Evolutionary conservation across 192 early-diverging fungal genomes (phyloP).

Genomic region (Coemansia biformis): DNA sequence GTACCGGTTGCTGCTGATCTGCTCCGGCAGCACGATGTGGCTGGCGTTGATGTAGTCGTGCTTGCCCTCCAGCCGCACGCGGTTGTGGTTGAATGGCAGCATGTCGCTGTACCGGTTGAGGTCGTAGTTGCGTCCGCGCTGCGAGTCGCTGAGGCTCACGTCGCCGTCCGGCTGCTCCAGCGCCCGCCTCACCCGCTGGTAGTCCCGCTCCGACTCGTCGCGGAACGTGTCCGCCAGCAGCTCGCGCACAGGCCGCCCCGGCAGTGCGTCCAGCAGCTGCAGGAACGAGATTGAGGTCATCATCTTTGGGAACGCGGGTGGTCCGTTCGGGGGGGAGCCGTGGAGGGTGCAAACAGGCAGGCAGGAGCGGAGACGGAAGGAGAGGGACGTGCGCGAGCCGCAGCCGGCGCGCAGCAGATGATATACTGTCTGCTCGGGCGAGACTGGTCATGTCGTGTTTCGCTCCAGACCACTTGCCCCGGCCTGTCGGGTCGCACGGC

Average conservation of each 20-base stretch:
- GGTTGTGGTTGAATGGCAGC: conserved; percentile 73
- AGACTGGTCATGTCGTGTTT: too few species aligned
- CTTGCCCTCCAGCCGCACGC: conserved; percentile 54
- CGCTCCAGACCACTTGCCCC: too few species aligned
- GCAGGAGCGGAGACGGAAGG: too few species aligned
- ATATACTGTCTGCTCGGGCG: too few species aligned
- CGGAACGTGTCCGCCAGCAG: conserved; percentile 13
- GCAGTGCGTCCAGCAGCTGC: conserved; percentile 32
- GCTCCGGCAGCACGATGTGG: conserved; percentile 50
- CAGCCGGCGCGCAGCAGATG: too few species aligned
- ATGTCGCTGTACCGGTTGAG: conserved; percentile 82
- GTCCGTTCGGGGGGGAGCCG: too few species aligned
- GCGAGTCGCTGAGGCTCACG: conserved; percentile 19
- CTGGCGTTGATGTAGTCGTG: conserved; percentile 81
- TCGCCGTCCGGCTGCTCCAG: conserved; percentile 12
- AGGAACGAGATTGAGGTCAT: too few species aligned
- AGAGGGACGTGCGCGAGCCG: too few species aligned
- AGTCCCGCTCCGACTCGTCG: conserved; percentile 12
- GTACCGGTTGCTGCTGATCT: conserved; percentile 49
- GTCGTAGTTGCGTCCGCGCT: conserved; percentile 37
- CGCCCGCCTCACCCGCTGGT: conserved; percentile 17
- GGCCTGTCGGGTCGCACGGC: too few species aligned
- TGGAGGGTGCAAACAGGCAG: too few species aligned
- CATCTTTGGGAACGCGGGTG: not conserved
- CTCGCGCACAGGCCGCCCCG: conserved; percentile 16